These are phyloP conservation scores for Salix brachista DNA, from an alignment of 345 rosid species.

Conservation along the genomic window DNA sequence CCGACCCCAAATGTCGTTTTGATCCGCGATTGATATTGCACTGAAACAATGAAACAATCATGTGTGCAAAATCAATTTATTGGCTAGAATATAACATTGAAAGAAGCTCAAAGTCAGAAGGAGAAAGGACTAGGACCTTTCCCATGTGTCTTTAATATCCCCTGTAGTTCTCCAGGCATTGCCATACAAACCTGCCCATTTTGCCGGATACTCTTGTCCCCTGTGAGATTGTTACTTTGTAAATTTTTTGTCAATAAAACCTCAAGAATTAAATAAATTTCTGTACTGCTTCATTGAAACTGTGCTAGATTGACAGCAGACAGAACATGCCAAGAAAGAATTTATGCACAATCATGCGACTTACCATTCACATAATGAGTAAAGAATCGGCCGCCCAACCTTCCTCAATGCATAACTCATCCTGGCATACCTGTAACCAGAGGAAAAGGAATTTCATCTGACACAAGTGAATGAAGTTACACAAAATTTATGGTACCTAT, in stretches of 20 bases:
- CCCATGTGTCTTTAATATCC: conserved; percentile 24
- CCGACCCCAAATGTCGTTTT: conserved; percentile 22
- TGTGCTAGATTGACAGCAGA: neutral
- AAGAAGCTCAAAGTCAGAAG: neutral
- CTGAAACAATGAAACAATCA: conserved; percentile 8
- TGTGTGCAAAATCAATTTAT: neutral
- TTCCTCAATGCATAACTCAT: conserved; percentile 24
- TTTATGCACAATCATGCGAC: neutral
- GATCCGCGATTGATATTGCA: conserved; percentile 15
- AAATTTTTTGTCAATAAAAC: neutral
- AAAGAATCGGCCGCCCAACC: conserved; percentile 24
- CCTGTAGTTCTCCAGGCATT: conserved; percentile 32
- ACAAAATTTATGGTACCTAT: conserved; percentile 4
- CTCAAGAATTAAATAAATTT: neutral
- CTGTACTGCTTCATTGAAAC: neutral
- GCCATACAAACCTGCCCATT: conserved; percentile 22
- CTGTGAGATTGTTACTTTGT: neutral
- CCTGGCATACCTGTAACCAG: conserved; percentile 19
- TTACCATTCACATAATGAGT: conserved; percentile 31
- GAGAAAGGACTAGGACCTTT: conserved; percentile 2
- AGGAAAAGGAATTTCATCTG: neutral
- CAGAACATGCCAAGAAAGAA: neutral
- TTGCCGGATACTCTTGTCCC: conserved; percentile 26
- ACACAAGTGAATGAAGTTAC: neutral
- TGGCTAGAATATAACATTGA: neutral